Evolutionary conservation across 2,329 filamentous ascomycete genomes (phyloP).

Genomic region (Pestalotiopsis fici): DNA sequence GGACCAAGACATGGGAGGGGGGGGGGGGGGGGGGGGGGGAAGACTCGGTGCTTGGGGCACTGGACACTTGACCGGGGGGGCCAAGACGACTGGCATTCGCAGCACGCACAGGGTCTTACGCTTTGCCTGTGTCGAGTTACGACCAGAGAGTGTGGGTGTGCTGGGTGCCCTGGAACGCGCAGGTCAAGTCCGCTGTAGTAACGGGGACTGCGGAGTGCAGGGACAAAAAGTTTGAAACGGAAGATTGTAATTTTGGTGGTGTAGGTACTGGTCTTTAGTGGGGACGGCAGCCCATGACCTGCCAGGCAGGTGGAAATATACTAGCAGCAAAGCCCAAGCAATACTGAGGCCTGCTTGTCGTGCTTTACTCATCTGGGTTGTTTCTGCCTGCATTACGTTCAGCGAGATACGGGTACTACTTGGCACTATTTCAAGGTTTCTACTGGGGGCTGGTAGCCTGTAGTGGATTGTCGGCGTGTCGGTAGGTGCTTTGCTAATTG

Average conservation of each 20-base stretch:
- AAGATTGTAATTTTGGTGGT: conserved; percentile 4
- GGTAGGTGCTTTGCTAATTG: not conserved
- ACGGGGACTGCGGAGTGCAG: not conserved
- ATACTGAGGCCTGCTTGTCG: not conserved
- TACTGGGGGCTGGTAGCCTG: not conserved
- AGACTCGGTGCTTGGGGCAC: too few species aligned
- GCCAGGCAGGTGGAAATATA: not conserved
- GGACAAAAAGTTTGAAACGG: not conserved
- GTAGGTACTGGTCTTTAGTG: not conserved
- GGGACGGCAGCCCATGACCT: not conserved
- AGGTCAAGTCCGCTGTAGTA: not conserved
- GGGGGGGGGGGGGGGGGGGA: too few species aligned
- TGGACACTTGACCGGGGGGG: too few species aligned
- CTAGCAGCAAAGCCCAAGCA: not conserved
- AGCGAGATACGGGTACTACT: too few species aligned
- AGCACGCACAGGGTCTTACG: not conserved
- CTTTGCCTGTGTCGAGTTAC: not conserved
- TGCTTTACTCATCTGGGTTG: not conserved
- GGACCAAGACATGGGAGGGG: not conserved
- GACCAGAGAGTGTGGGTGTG: too few species aligned
- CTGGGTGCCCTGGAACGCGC: not conserved
- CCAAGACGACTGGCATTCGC: not conserved
- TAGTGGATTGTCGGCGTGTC: not conserved
- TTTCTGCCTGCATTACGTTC: not conserved
- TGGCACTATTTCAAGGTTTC: not conserved